Percentiles rank a stretch among this genome's conserved stretches.
Evolutionary conservation across 2,329 filamentous ascomycete genomes (phyloP).

Genomic region (Raffaelea albimanens): DNA sequence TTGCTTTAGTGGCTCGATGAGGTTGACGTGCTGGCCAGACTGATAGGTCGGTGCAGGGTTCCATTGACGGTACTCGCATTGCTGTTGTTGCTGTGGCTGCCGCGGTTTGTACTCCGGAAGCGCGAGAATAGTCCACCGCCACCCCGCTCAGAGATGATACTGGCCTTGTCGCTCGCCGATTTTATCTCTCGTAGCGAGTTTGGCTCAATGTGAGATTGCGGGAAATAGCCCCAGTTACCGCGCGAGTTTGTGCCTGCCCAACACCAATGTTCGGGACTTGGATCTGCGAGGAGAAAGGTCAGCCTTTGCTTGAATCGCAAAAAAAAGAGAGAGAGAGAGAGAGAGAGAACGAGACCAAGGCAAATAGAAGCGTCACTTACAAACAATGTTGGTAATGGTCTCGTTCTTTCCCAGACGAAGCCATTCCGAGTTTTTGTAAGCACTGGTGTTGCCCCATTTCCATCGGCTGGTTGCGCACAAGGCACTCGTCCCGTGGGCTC

Average conservation of each 20-base stretch:
- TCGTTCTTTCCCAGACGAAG: slow-evolving; percentile 55
- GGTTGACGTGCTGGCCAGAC: slow-evolving; percentile 11
- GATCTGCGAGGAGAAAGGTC: slow-evolving; percentile 27
- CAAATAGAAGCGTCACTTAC: too few species aligned
- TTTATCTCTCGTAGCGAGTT: slow-evolving; percentile 31
- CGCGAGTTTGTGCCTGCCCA: slow-evolving; percentile 44
- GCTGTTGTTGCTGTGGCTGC: slow-evolving; percentile 2
- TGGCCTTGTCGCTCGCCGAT: slow-evolving; percentile 12
- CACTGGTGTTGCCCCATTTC: slow-evolving; percentile 38
- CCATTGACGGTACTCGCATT: background rate
- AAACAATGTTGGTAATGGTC: slow-evolving; percentile 53
- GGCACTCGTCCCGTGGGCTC: slow-evolving; percentile 33
- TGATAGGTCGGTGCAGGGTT: slow-evolving; percentile 6
- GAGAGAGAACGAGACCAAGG: background rate
- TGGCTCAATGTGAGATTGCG: slow-evolving; percentile 37
- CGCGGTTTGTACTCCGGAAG: slow-evolving; percentile 8
- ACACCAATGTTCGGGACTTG: slow-evolving; percentile 46
- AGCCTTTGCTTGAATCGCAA: background rate
- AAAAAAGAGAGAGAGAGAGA: background rate
- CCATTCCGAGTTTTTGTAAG: slow-evolving; percentile 30
- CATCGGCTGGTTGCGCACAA: slow-evolving; percentile 39
- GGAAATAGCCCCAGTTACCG: slow-evolving; percentile 45
- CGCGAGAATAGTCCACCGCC: slow-evolving; percentile 9
- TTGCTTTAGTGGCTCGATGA: slow-evolving; percentile 6
- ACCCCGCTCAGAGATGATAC: background rate